Evolutionary conservation across 768 basidiomycete genomes (phyloP).

Genomic region (Kwoniella shandongensis): DNA sequence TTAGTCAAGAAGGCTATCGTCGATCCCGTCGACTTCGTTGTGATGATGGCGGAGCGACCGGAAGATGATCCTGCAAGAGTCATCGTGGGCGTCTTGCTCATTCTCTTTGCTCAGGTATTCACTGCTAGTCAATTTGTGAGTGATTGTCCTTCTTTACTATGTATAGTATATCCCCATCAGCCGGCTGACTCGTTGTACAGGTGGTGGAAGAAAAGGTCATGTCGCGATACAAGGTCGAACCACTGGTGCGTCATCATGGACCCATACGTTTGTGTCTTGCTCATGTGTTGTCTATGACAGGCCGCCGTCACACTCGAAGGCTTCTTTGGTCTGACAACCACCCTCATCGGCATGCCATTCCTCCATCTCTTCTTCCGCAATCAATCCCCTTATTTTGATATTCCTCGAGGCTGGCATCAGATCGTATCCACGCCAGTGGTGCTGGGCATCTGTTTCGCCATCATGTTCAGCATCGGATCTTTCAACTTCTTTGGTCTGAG

Average conservation of each 20-base stretch:
- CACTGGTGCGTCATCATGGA: conserved; percentile 60
- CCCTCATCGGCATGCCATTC: conserved; percentile 76
- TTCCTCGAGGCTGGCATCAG: conserved; percentile 84
- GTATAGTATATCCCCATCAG: too few relatives aligned
- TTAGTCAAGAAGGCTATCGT: conserved; percentile 67
- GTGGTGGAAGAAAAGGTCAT: conserved; percentile 97
- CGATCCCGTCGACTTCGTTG: conserved; percentile 11
- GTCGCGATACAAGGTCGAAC: conserved; percentile 77
- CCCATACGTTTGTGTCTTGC: too few relatives aligned
- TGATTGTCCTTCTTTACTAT: too few relatives aligned
- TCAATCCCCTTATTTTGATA: conserved; percentile 67
- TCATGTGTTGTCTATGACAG: conserved; percentile 15
- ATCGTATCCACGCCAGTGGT: conserved; percentile 76
- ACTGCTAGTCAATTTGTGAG: conserved; percentile 51
- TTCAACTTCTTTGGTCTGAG: conserved; percentile 91
- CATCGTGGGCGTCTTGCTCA: conserved; percentile 72
- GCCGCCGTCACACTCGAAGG: conserved; percentile 90
- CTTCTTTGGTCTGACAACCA: conserved; percentile 78
- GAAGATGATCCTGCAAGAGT: conserved; percentile 51
- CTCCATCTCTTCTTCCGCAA: conserved; percentile 56
- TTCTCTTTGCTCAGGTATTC: conserved; percentile 91
- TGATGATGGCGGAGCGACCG: conserved; percentile 42
- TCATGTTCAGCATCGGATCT: conserved; percentile 71
- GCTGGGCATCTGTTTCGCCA: conserved; percentile 66
- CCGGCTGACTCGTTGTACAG: conserved; percentile 13